Conservation (phyloP, 2,329 filamentous ascomycete species). For the Neoscytalidium dimidiatum region DNA sequence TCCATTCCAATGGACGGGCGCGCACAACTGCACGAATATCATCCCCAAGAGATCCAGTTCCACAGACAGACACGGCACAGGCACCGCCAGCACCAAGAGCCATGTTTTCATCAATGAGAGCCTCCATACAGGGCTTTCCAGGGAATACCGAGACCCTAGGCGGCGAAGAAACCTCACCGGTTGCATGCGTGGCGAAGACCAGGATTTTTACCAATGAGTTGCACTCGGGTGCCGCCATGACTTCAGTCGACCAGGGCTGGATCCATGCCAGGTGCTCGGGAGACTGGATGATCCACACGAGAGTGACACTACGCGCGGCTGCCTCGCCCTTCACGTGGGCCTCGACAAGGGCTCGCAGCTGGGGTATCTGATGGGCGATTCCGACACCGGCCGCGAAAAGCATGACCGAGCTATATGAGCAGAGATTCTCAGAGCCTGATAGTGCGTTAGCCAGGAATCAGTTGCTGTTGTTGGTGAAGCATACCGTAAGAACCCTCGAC, state of each 20-base stretch:
- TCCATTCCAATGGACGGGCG: slow-evolving; percentile 62
- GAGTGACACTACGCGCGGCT: neutral
- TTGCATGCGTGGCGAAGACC: neutral
- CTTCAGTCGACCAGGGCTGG: neutral
- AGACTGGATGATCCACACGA: neutral
- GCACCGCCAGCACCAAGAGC: no score
- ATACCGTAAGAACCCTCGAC: slow-evolving; percentile 84
- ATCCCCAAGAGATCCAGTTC: neutral
- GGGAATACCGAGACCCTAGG: neutral
- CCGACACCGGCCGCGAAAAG: slow-evolving; percentile 92
- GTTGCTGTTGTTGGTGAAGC: slow-evolving; percentile 44
- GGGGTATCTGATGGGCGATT: slow-evolving; percentile 92
- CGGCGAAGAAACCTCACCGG: no score
- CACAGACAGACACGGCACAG: neutral
- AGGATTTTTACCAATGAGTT: neutral
- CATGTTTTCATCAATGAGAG: neutral
- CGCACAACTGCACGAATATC: slow-evolving; percentile 63
- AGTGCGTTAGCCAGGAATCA: no score
- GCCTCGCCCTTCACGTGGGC: slow-evolving; percentile 43
- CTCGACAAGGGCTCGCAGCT: slow-evolving; percentile 68
- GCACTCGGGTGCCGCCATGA: neutral
- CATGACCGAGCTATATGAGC: slow-evolving; percentile 89
- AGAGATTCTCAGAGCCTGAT: slow-evolving; percentile 70
- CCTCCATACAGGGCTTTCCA: neutral
- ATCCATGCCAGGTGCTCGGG: neutral